phyloP scores from a whole-genome alignment of 228 moss, liverwort and hornwort species.

The Sphagnum fallax region DNA sequence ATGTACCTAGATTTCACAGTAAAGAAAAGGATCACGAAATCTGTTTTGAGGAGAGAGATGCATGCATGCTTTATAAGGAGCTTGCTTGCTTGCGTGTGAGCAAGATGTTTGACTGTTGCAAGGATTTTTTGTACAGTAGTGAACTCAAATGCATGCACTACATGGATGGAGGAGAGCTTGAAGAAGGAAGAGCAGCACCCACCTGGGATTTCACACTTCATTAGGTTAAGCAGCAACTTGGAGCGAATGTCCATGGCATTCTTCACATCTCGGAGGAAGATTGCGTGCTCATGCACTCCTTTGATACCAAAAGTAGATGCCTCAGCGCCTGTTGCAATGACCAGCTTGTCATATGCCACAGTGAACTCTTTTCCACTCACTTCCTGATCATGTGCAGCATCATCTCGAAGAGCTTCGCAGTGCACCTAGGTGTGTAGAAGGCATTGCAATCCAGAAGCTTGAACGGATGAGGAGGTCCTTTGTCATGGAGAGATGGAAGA shows the following conservation, averaged over 20 bases:
- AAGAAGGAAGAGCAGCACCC: not conserved
- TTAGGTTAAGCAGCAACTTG: slow-evolving; percentile 52
- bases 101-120: too few species aligned
- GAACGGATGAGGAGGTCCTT: too few species aligned
- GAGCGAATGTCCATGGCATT: slow-evolving; percentile 46
- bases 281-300: slow-evolving; percentile 36
- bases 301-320: slow-evolving; percentile 36
- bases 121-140: too few species aligned
- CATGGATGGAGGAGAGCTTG: too few species aligned
- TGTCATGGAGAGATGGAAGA: too few species aligned
- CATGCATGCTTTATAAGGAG: too few species aligned
- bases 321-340: slow-evolving; percentile 52
- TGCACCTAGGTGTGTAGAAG: slow-evolving; percentile 17
- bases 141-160: too few species aligned
- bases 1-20: slow-evolving; percentile 33
- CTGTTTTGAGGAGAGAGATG: too few species aligned
- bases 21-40: too few species aligned
- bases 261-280: slow-evolving; percentile 44
- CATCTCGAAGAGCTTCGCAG: slow-evolving; percentile 31
- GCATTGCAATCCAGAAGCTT: not conserved
- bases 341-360: slow-evolving; percentile 46
- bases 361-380: slow-evolving; percentile 20
- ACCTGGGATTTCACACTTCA: slow-evolving; percentile 44
- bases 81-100: too few species aligned
- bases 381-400: slow-evolving; percentile 5